A percentile compares a stretch with the other conserved stretches of the same genome.
Conservation (phyloP, 768 basidiomycete genomes). For the Steccherinum ochraceum region DNA sequence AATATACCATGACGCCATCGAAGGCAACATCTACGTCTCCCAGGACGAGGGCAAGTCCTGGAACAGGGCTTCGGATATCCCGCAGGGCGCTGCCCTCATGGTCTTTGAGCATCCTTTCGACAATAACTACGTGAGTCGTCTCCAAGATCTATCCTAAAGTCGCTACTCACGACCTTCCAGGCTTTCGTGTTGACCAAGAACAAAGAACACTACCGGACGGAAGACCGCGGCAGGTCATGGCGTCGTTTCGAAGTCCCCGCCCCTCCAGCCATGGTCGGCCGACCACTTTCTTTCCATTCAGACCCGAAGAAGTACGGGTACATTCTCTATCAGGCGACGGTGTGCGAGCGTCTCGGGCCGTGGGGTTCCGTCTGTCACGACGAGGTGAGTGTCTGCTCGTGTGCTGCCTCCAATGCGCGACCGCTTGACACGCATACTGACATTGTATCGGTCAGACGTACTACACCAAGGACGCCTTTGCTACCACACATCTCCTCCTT, state of each 20-base stretch:
- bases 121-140: slow-evolving; percentile 54
- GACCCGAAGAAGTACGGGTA: slow-evolving; percentile 61
- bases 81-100: slow-evolving; percentile 55
- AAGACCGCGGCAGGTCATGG: slow-evolving; percentile 87
- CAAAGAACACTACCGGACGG: slow-evolving; percentile 81
- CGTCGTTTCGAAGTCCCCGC: slow-evolving; percentile 65
- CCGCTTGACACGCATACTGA: slow-evolving; percentile 3
- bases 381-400: slow-evolving; percentile 41
- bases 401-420: neutral
- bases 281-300: slow-evolving; percentile 85
- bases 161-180: too few species aligned
- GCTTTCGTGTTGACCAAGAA: slow-evolving; percentile 79
- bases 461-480: slow-evolving; percentile 83
- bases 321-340: slow-evolving; percentile 74
- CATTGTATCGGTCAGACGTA: slow-evolving; percentile 57
- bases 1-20: slow-evolving; percentile 74
- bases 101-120: slow-evolving; percentile 87
- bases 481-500: slow-evolving; percentile 55
- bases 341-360: slow-evolving; percentile 41
- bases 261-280: slow-evolving; percentile 47
- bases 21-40: slow-evolving; percentile 70
- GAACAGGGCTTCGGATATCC: slow-evolving; percentile 42
- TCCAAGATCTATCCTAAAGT: slow-evolving; percentile 1
- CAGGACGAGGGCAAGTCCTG: slow-evolving; percentile 81
- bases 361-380: slow-evolving; percentile 64